A percentile compares a stretch with the other conserved stretches of the same genome.
phyloP scores from a whole-genome alignment of 306 rosid genomes.

The Abrus precatorius region DNA sequence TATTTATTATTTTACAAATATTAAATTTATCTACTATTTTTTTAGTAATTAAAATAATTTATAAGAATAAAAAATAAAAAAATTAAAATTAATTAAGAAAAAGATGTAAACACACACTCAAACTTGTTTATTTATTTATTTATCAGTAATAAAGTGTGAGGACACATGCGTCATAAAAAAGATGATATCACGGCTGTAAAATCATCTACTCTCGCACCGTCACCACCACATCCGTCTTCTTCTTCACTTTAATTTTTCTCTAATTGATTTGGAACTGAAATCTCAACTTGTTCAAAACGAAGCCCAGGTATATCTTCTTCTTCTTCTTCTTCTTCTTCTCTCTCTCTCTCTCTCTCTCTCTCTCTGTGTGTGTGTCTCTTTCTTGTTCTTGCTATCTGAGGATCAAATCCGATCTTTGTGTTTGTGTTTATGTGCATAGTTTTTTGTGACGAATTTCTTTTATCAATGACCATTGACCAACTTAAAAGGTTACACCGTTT shows the following conservation, averaged over 20 bases:
- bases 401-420: neutral
- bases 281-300: neutral
- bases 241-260: neutral
- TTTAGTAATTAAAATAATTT: too few relatives aligned
- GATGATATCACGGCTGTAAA: neutral
- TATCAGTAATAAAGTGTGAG: neutral
- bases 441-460: neutral
- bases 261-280: neutral
- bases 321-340: neutral
- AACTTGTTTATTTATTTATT: too few relatives aligned
- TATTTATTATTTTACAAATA: too few relatives aligned
- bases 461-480: neutral
- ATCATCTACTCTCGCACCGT: neutral
- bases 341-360: neutral
- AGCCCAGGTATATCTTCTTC: neutral
- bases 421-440: neutral
- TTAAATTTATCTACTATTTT: too few relatives aligned
- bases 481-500: too few relatives aligned
- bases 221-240: neutral
- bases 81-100: too few relatives aligned
- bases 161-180: constrained; percentile 7
- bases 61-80: too few relatives aligned
- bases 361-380: neutral
- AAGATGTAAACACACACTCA: too few relatives aligned
- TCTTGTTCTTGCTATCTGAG: neutral